A percentile compares a stretch with the other conserved stretches of the same genome.
Evolutionary conservation across 148 eudicot species (phyloP).

Genomic region (Simmondsia chinensis): DNA sequence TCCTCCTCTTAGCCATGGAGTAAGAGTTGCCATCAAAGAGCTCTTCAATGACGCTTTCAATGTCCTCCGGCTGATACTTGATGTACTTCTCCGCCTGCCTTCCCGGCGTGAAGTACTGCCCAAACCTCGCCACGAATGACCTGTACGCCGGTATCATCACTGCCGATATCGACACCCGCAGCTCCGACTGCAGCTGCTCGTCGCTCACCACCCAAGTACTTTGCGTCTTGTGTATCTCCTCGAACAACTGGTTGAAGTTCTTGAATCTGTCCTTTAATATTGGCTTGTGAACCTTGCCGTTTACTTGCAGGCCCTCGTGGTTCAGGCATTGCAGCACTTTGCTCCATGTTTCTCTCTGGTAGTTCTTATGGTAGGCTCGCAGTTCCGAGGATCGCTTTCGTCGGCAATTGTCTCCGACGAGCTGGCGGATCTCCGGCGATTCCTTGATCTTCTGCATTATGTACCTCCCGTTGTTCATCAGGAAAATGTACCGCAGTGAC

Average conservation of each 20-base stretch:
- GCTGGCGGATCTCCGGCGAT: slow-evolving; percentile 40
- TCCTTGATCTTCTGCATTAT: slow-evolving; percentile 71
- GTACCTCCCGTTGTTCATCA: slow-evolving; percentile 88
- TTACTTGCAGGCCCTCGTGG: slow-evolving; percentile 57
- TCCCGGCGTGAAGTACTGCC: slow-evolving; percentile 41
- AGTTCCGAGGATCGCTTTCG: slow-evolving; percentile 51
- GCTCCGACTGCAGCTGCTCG: slow-evolving; percentile 80
- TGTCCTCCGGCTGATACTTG: slow-evolving; percentile 85
- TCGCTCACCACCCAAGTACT: slow-evolving; percentile 89
- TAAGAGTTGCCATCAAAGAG: slow-evolving; percentile 61
- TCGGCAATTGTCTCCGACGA: slow-evolving; percentile 48
- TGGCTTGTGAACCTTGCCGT: slow-evolving; percentile 49
- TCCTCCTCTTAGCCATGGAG: slow-evolving; percentile 59
- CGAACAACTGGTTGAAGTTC: slow-evolving; percentile 47
- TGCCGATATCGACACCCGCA: slow-evolving; percentile 64
- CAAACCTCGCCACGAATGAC: slow-evolving; percentile 63
- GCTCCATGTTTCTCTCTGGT: slow-evolving; percentile 78
- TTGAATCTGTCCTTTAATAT: slow-evolving; percentile 79
- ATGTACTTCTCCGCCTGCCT: slow-evolving; percentile 67
- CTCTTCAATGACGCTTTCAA: slow-evolving; percentile 63
- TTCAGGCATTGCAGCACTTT: slow-evolving; percentile 41
- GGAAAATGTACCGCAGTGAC: slow-evolving; percentile 44
- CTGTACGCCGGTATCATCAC: slow-evolving; percentile 88
- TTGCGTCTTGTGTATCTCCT: slow-evolving; percentile 74
- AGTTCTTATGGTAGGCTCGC: slow-evolving; percentile 68